Base-by-base conservation (phyloP, 2,329 filamentous ascomycete genomes). In the Septoria petroselini region DNA sequence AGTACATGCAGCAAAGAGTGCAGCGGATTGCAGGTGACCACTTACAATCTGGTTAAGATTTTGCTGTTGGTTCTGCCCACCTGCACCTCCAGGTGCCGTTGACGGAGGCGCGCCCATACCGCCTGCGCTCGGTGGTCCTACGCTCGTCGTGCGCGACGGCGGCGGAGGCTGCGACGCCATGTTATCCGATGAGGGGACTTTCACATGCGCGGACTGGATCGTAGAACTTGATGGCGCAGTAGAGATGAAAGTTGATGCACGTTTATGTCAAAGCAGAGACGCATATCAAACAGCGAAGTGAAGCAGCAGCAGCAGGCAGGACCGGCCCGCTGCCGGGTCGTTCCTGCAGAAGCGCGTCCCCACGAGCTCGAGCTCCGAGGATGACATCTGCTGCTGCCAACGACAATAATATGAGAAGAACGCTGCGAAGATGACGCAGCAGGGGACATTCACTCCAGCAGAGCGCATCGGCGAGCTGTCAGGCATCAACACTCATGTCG, bases 1-100 rank as follows among this genome's bases (percentile, higher is more conserved):
- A 27, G 37, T 15, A 21, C n/a, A 23, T 33, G 41, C 23, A 37
- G 15, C 15, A 12, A 41, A 33, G 38, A 21, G 17, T 7, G 9
- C 17, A 33, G 30, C 12, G 23, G 5, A 27, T 27, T 27, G 23
- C 23, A 27, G 23, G 27, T 27, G 18, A 35, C 25, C 19, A 76
- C 91, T 80, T 79, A 96, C 91, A 70, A 97, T 97, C 62, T 95
- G 90, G 63, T 97, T 97, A 1, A 96, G 71, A 65, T 96, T 95
- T 63, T 94, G 88, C 56, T 91, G 89, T 2, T 86, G 89, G 71
- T 89, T 84, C 70, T 40, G 74, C 33, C 54, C 54, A 23, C 18
- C 46, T 29, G 49, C 39, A 27, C 51, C 69, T 63, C 55, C 69
- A 52, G 77, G 70, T 52, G 76, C 70, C 52, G 75, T 71, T 34